These are phyloP conservation scores for Albugo laibachii DNA, from an alignment of 352 stramenopile species.

Conservation along the genomic window DNA sequence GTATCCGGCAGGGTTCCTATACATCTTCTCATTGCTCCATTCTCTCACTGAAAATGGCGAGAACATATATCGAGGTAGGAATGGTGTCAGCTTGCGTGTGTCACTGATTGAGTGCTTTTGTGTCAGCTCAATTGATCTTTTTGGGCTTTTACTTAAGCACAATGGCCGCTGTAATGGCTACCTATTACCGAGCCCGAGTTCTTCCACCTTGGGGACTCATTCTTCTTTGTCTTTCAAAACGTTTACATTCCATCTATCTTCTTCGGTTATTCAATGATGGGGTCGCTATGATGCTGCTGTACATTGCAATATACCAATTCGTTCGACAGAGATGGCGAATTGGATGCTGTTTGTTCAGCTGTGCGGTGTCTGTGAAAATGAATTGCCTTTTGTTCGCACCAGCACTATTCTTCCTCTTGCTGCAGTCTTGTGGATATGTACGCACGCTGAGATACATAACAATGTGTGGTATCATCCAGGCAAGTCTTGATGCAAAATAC, in stretches of 20 bases:
- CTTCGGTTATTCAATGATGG: constrained; percentile 98
- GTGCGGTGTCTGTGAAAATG: constrained; percentile 98
- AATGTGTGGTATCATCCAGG: constrained; percentile 85
- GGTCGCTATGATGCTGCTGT: constrained; percentile 90
- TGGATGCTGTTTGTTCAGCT: constrained; percentile 87
- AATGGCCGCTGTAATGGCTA: constrained; percentile 70
- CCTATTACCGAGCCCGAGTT: constrained; percentile 68
- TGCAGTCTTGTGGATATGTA: constrained; percentile 76
- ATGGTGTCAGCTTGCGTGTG: too few relatives aligned
- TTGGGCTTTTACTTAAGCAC: constrained; percentile 87
- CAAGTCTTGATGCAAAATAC: background rate
- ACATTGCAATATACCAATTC: constrained; percentile 83
- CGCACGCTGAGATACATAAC: constrained; percentile 70
- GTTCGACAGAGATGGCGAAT: constrained; percentile 62
- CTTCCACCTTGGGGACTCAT: constrained; percentile 77
- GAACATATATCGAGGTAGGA: constrained; percentile 43
- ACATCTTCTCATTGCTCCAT: constrained; percentile 89
- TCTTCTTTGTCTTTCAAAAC: constrained; percentile 86
- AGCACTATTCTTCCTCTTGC: constrained; percentile 88
- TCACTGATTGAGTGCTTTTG: constrained; percentile 5
- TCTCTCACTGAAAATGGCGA: constrained; percentile 73
- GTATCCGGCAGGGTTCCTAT: constrained; percentile 96
- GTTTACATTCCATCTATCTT: constrained; percentile 96
- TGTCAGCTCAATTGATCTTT: constrained; percentile 87
- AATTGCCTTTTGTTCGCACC: constrained; percentile 96